Base-by-base conservation (phyloP, 371 early-diverging fungal species). In the Cokeromyces recurvatus region DNA sequence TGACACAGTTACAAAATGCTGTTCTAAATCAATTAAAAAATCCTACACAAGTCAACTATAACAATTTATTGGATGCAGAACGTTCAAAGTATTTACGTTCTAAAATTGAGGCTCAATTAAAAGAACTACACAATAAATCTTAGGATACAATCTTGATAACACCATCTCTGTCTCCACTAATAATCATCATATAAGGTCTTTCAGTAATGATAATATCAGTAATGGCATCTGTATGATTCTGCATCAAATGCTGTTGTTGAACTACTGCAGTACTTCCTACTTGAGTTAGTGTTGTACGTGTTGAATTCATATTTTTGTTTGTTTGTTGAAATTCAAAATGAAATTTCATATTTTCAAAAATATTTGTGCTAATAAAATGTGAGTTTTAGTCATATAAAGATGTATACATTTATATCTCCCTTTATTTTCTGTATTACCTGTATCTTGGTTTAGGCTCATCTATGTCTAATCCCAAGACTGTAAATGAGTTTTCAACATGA, bases 131-230 rank as follows among this genome's bases (percentile, higher is more conserved):
- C n/a, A 11, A 15, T 34, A 34, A 24, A 6, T 19, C 6, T 62
- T 64, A 78, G 22, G 74, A 63, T 31, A 81, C 68, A 20, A 90
- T 82, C 46, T 89, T 90, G 32, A 92, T 80, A 19, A 87, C 81
- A 17, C 92, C 92, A 62, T 90, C 89, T 27, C 89, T 67, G 44
- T 87, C 86, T n/a, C 79, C 82, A 44, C 81, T 79, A 17, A 92
- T 83, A 11, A 89, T 56, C 82, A 90, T 83, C 32, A 86, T 85
- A 56, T 83, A 86, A 0, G 92, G 90, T 32, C 81, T 57, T 47
- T 82, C 85, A 5, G 88, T 86, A 34, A 89, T 40, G 8, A 71
- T 60, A 29, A 88, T 64, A 42, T 86, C 89, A 20, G 75, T 85
- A 40, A 92, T 85, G 8, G 82, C 82, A 57, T 90, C 90, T 35